These are phyloP conservation scores for Tolypocladium endophyticum DNA, from an alignment of 2,329 filamentous ascomycete species.

Conservation along the genomic window DNA sequence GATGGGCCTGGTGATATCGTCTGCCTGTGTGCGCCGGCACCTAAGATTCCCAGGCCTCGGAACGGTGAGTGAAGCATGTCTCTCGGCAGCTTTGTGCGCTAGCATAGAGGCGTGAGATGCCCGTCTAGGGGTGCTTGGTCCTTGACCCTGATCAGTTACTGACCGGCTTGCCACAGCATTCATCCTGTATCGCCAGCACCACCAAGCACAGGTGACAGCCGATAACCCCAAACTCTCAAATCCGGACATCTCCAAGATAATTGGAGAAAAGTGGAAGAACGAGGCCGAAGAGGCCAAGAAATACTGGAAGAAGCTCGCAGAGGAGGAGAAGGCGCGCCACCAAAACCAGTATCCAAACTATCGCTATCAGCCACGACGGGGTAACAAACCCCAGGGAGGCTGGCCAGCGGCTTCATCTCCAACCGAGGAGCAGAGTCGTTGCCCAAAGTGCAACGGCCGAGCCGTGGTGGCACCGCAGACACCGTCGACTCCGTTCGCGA, in stretches of 20 bases:
- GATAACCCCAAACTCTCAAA: slow-evolving; percentile 85
- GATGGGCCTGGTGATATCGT: slow-evolving; percentile 32
- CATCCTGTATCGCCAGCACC: slow-evolving; percentile 91
- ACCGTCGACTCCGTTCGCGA: slow-evolving; percentile 37
- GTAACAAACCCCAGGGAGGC: slow-evolving; percentile 22
- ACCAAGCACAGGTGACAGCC: slow-evolving; percentile 71
- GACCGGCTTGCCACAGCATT: slow-evolving; percentile 54
- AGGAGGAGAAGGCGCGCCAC: slow-evolving; percentile 87
- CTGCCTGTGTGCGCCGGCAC: slow-evolving; percentile 45
- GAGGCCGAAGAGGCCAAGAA: slow-evolving; percentile 65
- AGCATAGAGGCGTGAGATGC: neutral
- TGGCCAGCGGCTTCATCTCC: slow-evolving; percentile 19
- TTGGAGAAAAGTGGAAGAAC: slow-evolving; percentile 82
- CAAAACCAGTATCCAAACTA: slow-evolving; percentile 87
- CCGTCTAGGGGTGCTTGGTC: neutral
- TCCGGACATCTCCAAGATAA: slow-evolving; percentile 94
- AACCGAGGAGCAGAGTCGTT: slow-evolving; percentile 45
- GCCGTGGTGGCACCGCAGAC: slow-evolving; percentile 53
- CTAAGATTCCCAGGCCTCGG: slow-evolving; percentile 47
- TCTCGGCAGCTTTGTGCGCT: neutral
- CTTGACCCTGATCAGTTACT: slow-evolving; percentile 7
- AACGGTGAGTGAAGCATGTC: slow-evolving; percentile 37
- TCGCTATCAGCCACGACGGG: slow-evolving; percentile 78
- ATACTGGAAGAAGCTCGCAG: slow-evolving; percentile 80
- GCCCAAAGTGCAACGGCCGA: slow-evolving; percentile 61